Conservation (phyloP, 257 asterid species). For the Misopates orontium region DNA sequence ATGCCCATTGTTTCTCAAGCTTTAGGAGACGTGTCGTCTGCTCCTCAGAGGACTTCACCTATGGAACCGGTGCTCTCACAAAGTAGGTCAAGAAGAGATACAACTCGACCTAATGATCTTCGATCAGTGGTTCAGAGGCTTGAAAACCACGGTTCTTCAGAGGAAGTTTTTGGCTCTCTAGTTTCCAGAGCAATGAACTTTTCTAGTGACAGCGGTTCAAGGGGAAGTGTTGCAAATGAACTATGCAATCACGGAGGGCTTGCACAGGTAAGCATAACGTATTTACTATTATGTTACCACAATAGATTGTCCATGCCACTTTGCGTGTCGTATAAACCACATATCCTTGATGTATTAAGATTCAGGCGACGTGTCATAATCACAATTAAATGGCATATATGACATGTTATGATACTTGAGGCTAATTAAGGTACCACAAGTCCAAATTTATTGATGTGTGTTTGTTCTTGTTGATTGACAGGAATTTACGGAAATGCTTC, state of each 20-base stretch:
- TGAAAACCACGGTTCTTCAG: constrained; percentile 37
- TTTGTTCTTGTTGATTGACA: constrained; percentile 19
- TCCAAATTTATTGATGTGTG: too few relatives aligned
- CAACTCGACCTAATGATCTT: constrained; percentile 24
- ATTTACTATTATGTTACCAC: too few relatives aligned
- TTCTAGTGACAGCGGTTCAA: constrained; percentile 24
- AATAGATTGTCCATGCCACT: too few relatives aligned
- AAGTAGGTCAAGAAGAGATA: constrained; percentile 37
- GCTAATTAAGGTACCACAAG: too few relatives aligned
- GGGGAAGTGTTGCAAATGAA: constrained; percentile 33
- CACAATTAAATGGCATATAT: too few relatives aligned
- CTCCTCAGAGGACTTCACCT: constrained; percentile 37
- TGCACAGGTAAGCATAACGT: constrained; percentile 35
- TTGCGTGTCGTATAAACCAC: too few relatives aligned
- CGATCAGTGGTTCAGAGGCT: constrained; percentile 43
- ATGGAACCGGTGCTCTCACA: constrained; percentile 30
- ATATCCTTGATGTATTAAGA: neutral
- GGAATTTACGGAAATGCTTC: constrained; percentile 55
- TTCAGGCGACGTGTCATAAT: neutral
- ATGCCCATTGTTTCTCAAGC: constrained; percentile 96
- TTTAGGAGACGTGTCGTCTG: constrained; percentile 60
- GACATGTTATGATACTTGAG: neutral
- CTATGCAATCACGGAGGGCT: constrained; percentile 44
- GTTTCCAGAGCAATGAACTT: constrained; percentile 33
- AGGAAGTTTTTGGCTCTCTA: constrained; percentile 42